Conservation (phyloP, 805 yeast species). For the Yamadazyma laniorum region DNA sequence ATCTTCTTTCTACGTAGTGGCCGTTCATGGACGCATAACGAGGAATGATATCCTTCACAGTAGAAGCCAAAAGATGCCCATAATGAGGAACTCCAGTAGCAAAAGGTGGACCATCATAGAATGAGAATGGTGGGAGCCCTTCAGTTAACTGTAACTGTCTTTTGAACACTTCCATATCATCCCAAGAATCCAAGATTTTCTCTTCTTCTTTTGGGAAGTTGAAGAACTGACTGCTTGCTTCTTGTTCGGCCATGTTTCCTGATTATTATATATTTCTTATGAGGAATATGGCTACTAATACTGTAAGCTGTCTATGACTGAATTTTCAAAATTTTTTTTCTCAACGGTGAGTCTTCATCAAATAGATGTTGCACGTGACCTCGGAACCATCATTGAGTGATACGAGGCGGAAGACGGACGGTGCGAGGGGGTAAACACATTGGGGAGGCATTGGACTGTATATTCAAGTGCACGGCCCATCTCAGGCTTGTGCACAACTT, state of each 20-base stretch:
- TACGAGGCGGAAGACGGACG: no score
- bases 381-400: no score
- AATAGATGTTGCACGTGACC: neutral
- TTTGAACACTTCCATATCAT: constrained; percentile 91
- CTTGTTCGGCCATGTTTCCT: constrained; percentile 18
- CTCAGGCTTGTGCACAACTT: no score
- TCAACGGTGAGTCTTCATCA: neutral
- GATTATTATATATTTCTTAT: neutral
- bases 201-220: constrained; percentile 91
- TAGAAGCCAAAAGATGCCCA: constrained; percentile 95
- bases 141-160: constrained; percentile 78
- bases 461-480: no score
- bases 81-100: constrained; percentile 99
- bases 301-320: constrained; percentile 4
- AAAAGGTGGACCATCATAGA: constrained; percentile 99
- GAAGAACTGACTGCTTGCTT: constrained; percentile 29
- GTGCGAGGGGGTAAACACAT: no score
- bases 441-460: no score
- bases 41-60: constrained; percentile 96
- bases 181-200: constrained; percentile 76
- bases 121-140: constrained; percentile 84
- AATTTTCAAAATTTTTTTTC: constrained; percentile 6
- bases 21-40: constrained; percentile 98
- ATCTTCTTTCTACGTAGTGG: constrained; percentile 90
- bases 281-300: neutral